A percentile compares a stretch with the other conserved stretches of the same genome.
Evolutionary conservation across 805 yeast genomes (phyloP).

Genomic region (Wickerhamiella dianesei): DNA sequence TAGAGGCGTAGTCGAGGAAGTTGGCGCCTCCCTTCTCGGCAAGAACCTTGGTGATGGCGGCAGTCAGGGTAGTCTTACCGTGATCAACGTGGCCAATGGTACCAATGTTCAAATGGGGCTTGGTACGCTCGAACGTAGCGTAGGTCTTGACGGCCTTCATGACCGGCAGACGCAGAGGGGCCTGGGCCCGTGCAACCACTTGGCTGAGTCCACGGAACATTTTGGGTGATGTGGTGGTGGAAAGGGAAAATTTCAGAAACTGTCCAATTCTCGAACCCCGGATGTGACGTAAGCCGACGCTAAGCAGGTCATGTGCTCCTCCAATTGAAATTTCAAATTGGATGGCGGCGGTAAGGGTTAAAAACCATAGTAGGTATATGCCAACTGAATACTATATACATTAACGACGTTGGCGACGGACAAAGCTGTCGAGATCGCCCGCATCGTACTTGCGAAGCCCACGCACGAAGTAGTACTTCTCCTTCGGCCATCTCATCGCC

Average conservation of each 20-base stretch:
- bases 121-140: slow-evolving; percentile 77
- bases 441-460: slow-evolving; percentile 31
- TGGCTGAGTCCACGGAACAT: slow-evolving; percentile 1
- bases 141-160: slow-evolving; percentile 29
- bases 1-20: slow-evolving; percentile 84
- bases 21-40: slow-evolving; percentile 81
- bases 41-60: slow-evolving; percentile 93
- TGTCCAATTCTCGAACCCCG: neutral
- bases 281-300: neutral
- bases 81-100: slow-evolving; percentile 99
- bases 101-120: slow-evolving; percentile 95
- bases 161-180: slow-evolving; percentile 2
- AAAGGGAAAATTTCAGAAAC: neutral
- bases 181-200: slow-evolving; percentile 1
- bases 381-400: neutral
- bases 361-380: neutral
- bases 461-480: slow-evolving; percentile 84
- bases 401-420: slow-evolving; percentile 21
- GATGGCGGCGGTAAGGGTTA: no score
- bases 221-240: neutral
- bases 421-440: slow-evolving; percentile 26
- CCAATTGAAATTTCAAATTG: neutral
- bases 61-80: slow-evolving; percentile 96
- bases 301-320: neutral
- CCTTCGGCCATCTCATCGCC: slow-evolving; percentile 53